Evolutionary conservation across 2,329 filamentous ascomycete species (phyloP).

Genomic region (Ascochyta pisi): DNA sequence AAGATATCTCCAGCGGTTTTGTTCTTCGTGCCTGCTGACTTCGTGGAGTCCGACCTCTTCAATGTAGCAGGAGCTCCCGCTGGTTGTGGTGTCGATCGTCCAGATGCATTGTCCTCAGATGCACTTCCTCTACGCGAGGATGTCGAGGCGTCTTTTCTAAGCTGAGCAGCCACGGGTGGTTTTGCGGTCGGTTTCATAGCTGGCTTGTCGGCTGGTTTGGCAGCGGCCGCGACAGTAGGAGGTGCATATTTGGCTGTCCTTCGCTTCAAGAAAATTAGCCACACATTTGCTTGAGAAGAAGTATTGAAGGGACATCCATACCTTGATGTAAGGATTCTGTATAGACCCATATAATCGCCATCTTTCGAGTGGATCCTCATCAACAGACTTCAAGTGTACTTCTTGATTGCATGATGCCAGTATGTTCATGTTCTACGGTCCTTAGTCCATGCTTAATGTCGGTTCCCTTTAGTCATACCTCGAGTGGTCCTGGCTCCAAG

Average conservation of each 20-base stretch:
- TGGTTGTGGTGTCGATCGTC: slow-evolving; percentile 43
- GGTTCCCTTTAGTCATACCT: slow-evolving; percentile 53
- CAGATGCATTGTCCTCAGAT: slow-evolving; percentile 46
- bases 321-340: slow-evolving; percentile 71
- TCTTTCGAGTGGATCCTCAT: slow-evolving; percentile 66
- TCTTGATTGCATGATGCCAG: slow-evolving; percentile 74
- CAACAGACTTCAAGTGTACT: slow-evolving; percentile 61
- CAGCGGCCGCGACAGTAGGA: slow-evolving; percentile 34
- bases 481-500: slow-evolving; percentile 72
- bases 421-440: slow-evolving; percentile 66
- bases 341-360: slow-evolving; percentile 76
- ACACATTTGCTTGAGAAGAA: not conserved
- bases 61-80: slow-evolving; percentile 28
- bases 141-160: slow-evolving; percentile 31
- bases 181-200: slow-evolving; percentile 31
- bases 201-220: slow-evolving; percentile 20
- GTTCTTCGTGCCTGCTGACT: slow-evolving; percentile 63
- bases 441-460: slow-evolving; percentile 47
- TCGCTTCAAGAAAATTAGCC: slow-evolving; percentile 49
- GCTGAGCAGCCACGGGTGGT: slow-evolving; percentile 20
- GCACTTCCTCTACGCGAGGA: slow-evolving; percentile 29
- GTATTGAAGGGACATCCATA: slow-evolving; percentile 25
- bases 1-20: slow-evolving; percentile 69
- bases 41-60: slow-evolving; percentile 45
- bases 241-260: slow-evolving; percentile 48